A percentile compares a stretch with the other conserved stretches of the same genome.
These are phyloP conservation scores for Trypanosoma platydactyli DNA, from an alignment of 208 protist genomes.

Conservation along the genomic window DNA sequence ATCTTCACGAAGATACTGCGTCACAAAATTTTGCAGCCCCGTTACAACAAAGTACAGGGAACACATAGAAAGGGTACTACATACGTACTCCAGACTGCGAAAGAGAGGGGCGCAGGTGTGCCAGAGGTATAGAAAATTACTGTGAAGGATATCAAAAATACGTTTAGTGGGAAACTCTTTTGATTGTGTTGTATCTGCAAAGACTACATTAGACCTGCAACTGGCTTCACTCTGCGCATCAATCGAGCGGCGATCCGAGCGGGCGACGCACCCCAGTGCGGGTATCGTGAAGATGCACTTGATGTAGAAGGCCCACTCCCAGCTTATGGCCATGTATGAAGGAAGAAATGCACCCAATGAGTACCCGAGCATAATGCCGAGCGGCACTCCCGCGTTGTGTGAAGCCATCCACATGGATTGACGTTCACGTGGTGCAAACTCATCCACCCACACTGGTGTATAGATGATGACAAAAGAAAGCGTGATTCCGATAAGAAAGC, in stretches of 20 bases:
- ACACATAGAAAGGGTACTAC: constrained; percentile 77
- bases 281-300: constrained; percentile 81
- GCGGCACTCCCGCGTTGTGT: constrained; percentile 87
- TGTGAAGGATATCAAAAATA: constrained; percentile 17
- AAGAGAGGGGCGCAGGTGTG: constrained; percentile 34
- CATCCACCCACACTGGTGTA: constrained; percentile 92
- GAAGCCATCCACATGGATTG: constrained; percentile 91
- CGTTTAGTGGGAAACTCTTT: constrained; percentile 11
- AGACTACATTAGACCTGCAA: neutral
- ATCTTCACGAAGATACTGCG: constrained; percentile 77
- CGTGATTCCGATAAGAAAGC: constrained; percentile 88
- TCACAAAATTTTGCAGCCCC: constrained; percentile 91
- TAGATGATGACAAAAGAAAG: constrained; percentile 92
- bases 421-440: constrained; percentile 80
- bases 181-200: neutral
- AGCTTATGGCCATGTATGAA: constrained; percentile 50
- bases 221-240: constrained; percentile 31
- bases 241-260: constrained; percentile 55
- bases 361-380: constrained; percentile 93
- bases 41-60: constrained; percentile 92
- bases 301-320: constrained; percentile 83
- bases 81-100: constrained; percentile 71
- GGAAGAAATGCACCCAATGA: constrained; percentile 69
- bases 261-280: constrained; percentile 51
- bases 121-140: constrained; percentile 26